Base-by-base conservation (phyloP, 1,284 basidiomycete species). In the Phylloboletellus chloephorus region DNA sequence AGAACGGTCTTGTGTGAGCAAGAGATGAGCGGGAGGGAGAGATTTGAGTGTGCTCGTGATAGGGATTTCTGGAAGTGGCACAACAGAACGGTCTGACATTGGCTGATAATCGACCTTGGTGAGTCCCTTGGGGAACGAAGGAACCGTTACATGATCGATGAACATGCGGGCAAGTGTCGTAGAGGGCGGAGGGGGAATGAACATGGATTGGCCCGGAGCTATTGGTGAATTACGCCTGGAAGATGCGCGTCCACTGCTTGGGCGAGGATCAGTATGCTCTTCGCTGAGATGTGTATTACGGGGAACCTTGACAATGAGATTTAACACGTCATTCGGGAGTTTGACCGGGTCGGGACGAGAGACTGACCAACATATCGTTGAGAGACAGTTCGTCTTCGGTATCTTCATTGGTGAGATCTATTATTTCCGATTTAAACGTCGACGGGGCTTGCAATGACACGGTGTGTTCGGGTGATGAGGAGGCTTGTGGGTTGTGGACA, bases 111-210 rank as follows among this genome's bases (percentile, higher is more conserved):
- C 47, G 0, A 37, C 41, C 39, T 43, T 63, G 31, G 44, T 44
- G 8, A 49, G 19, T 11, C 49, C 61, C 22, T 49, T 48, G 4
- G 54, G 52, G 17, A 61, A 37, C 0, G 49, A 11, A 25, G 58
- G 58, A 8, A 44, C 53, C 3, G 41, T 37, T 5, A 64, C 7
- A 37, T 50, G 32, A 31, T 52, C 46, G 3, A 61, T 24, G 21
- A 45, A 8, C 10, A 38, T 2, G 15, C 48, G 44, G 3, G 41
- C 12, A 1, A 38, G 57, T 41, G 20, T 45, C 31, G 25, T 48
- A 9, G 42, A 20, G 3, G 30, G 44, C 2, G 51, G 51, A 12
- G 60, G 52, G n/a, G 61, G 61, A 0, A 62, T 63, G 35, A 60
- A 60, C 28, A 64, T 57, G 6, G 57, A 58, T 7, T 36, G 43